Evolutionary conservation across 202 grass and related monocot species (phyloP), one percentile per base, ranked within the genome.

Genomic region (Brachypodium distachyon): DNA sequence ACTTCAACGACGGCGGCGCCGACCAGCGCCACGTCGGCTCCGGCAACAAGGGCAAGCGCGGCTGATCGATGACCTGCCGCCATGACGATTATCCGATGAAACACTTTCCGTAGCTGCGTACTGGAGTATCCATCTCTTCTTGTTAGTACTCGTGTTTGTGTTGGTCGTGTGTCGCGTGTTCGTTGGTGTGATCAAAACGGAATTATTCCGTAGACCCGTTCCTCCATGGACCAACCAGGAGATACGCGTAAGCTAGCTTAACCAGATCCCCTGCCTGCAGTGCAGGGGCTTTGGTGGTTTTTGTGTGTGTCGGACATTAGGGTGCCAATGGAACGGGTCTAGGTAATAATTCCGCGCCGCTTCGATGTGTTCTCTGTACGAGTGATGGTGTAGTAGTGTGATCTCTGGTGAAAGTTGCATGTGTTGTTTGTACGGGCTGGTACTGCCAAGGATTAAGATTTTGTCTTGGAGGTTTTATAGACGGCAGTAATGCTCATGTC

Each of bases 281-380:
- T 25, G n/a, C n/a, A n/a, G n/a, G n/a, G n/a, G n/a, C n/a, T n/a
- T 23, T 23, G 6, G 13, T 13, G 19, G n/a, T 32, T 13, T 29
- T 6, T 7, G 26, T 12, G 40, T 7, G 56, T 66, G 71, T 70
- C 34, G 62, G 70, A 44, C 67, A 58, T 72, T 17, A 63, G 57
- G 74, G 68, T 76, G 71, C 77, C 86, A 84, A 85, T 85, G 86
- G 86, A 88, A 88, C 83, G 79, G 83, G 83, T 90, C 82, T 90
- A 82, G 78, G 79, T 82, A 86, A 85, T 85, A 90, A 90, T 85
- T 90, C 48, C 78, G 37, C 18, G 63, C 71, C 47, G n/a, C 23
- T 63, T 19, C n/a, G 16, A 17, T 23, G n/a, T 23, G 1, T n/a
- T n/a, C n/a, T 34, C 33, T 37, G 32, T 26, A 22, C 21, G 50